Evolutionary conservation across 306 rosid genomes (phyloP), one percentile per base, ranked within the genome.

Genomic region (Urtica urens): DNA sequence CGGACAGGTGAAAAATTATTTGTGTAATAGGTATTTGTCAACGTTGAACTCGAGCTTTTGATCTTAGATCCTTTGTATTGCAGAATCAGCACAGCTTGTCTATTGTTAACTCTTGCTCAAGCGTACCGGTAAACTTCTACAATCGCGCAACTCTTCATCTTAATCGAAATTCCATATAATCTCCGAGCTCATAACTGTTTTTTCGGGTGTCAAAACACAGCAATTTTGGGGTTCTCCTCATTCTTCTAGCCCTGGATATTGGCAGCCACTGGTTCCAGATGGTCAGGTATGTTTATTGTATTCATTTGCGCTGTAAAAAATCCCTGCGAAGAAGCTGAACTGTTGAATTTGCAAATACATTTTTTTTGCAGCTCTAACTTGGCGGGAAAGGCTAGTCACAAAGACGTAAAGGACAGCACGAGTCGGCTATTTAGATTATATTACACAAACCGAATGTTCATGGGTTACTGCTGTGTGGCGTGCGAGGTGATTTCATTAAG

Each of bases 1-100:
- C 96, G 37, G 99, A 90, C 79, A 78, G 99, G 99, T 85, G 55
- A n/a, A n/a, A n/a, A n/a, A n/a, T n/a, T n/a, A n/a, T n/a, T n/a
- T n/a, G n/a, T n/a, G n/a, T n/a, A n/a, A n/a, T n/a, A n/a, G n/a
- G n/a, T n/a, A n/a, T n/a, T n/a, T n/a, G n/a, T n/a, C n/a, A n/a
- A n/a, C n/a, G n/a, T n/a, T n/a, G n/a, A n/a, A n/a, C n/a, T n/a
- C 39, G 24, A 37, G 20, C 54, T 49, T 57, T 54, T 60, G 63
- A 66, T 50, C 70, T 14, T 45, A 63, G 49, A 41, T 55, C 60
- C 68, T 29, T 55, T 62, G 42, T 53, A 10, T 58, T 49, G 51
- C 95, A 90, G 95, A 81, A 85, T 90, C 59, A 90, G 99, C 78
- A 90, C 99, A 17, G 95, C 94, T 26, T 81, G 95, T 65, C 94